Evolutionary conservation across 2,329 filamentous ascomycete species (phyloP).

Genomic region (Fusarium fujikuroi): DNA sequence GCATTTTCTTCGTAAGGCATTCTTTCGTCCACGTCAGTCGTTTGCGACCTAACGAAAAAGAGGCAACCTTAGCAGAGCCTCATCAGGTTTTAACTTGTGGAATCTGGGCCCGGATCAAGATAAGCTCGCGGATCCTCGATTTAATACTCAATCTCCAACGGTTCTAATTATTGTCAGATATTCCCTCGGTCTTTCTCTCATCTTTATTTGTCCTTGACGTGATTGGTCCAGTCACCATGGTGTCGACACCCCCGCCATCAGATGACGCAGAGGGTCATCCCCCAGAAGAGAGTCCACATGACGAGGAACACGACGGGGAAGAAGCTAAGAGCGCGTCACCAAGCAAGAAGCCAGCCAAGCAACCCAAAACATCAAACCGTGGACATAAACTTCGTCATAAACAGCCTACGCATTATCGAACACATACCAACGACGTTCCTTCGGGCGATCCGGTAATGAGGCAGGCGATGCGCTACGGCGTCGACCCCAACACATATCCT

Average conservation of each 20-base stretch:
- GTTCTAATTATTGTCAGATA: background rate
- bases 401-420: background rate
- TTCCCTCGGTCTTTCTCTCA: background rate
- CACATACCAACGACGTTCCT: background rate
- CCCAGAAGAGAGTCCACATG: background rate
- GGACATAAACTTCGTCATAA: background rate
- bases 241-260: conserved; percentile 9
- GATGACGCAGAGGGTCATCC: conserved; percentile 3
- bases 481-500: background rate
- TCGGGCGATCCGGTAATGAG: background rate
- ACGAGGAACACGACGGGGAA: background rate
- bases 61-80: conserved; percentile 14
- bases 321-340: background rate
- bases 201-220: background rate
- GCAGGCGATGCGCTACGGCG: background rate
- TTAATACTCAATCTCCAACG: background rate
- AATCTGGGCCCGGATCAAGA: background rate
- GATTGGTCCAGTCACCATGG: background rate
- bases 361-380: background rate
- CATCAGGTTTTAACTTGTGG: background rate
- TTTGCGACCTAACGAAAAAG: conserved; percentile 1
- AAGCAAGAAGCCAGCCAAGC: background rate
- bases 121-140: background rate
- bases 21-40: conserved; percentile 14
- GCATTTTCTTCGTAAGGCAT: background rate